Percentiles rank a stretch among this genome's conserved stretches.
Evolutionary conservation across 2,329 filamentous ascomycete species (phyloP).

Genomic region (Hypoxylon sp.): DNA sequence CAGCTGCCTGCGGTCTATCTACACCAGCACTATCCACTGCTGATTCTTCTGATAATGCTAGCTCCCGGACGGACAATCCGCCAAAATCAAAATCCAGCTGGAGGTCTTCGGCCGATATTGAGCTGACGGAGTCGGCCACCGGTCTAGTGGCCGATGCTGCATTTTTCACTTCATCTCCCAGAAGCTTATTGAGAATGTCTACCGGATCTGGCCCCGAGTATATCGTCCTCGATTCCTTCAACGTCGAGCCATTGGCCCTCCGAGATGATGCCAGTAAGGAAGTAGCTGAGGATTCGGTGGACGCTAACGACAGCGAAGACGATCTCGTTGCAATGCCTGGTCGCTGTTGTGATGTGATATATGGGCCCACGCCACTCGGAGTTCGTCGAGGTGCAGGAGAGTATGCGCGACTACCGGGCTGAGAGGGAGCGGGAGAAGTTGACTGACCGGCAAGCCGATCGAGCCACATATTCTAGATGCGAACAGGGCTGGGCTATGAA

Average conservation of each 20-base stretch:
- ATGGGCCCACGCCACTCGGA: conserved; percentile 76
- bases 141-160: conserved; percentile 18
- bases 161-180: conserved; percentile 49
- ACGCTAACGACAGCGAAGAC: conserved; percentile 82
- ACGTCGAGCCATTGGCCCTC: conserved; percentile 74
- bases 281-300: conserved; percentile 81
- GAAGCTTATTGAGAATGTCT: conserved; percentile 70
- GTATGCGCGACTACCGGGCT: conserved; percentile 74
- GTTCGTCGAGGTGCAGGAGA: conserved; percentile 78
- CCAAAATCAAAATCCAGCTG: conserved; percentile 81
- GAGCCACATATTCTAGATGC: conserved; percentile 78
- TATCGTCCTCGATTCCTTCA: conserved; percentile 69
- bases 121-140: conserved; percentile 27
- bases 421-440: conserved; percentile 65
- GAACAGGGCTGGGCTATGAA: conserved; percentile 36
- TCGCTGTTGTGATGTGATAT: conserved; percentile 72
- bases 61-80: conserved; percentile 79
- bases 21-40: conserved; percentile 46
- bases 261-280: conserved; percentile 75
- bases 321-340: conserved; percentile 74
- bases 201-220: conserved; percentile 75
- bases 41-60: conserved; percentile 61
- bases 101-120: conserved; percentile 65
- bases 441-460: conserved; percentile 84
- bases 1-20: conserved; percentile 71